Base-by-base conservation (phyloP, 1,284 basidiomycete genomes). In the Fomitopsis schrenkii region DNA sequence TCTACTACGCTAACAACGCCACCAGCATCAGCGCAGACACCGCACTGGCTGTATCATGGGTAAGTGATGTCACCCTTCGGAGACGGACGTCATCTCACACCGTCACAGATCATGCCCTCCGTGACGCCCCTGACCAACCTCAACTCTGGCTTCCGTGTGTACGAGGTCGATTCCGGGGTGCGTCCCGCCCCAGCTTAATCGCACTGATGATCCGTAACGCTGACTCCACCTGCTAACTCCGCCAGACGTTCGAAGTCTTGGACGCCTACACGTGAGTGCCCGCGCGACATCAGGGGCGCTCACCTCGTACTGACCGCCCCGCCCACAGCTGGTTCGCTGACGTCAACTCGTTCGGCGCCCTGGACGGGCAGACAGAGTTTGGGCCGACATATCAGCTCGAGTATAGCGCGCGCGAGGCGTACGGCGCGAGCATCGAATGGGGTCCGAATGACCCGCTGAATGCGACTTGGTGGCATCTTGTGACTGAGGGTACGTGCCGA, bases 381-480 rank as follows among this genome's bases (percentile, higher is more conserved):
- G 91, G 91, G 5, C 92, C 91, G 3, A 80, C 83, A 1, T 94
- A 81, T 68, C 71, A 76, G 40, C 85, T 86, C 65, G 89, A 93
- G 72, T 93, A 94, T 72, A 87, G 78, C 65, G 87, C 90, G 8
- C 83, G 92, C 40, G 77, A 83, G 48, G 78, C 87, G 0, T 94
- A 92, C 62, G 89, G 88, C 35, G 71, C 71, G 53, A 84, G 76
- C 64, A 84, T 93, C 57, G 76, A 76, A 19, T 94, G 92, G 92
- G 80, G 82, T 6, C 69, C 73, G 5, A 78, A 79, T 55, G 90
- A 90, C 63, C 91, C 91, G 0, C 73, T 94, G 60, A 94, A 94
- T 67, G 90, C 88, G 17, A 92, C 91, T 5, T 94, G 89, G 85
- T 94, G 91, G 90, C 90, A 92, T 67, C 80, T 75, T 30, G 84